Evolutionary conservation across 2,329 filamentous ascomycete species (phyloP), one percentile per base, ranked within the genome.

Genomic region (Paracamarosporium sp.): DNA sequence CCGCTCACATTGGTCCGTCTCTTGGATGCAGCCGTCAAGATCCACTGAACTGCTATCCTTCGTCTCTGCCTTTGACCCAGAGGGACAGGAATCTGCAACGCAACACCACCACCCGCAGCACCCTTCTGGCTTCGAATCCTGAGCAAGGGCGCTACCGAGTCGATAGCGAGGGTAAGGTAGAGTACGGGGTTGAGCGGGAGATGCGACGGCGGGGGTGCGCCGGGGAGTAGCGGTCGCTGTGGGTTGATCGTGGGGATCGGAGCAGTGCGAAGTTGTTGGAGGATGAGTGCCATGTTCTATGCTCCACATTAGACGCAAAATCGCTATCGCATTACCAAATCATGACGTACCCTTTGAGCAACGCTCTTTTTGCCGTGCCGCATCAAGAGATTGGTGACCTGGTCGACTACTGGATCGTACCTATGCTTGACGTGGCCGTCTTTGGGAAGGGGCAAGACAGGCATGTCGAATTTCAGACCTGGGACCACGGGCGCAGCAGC

Each of bases 381-480:
- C 94, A 98, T 99, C 62, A 99, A 79, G 66, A 97, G 83, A 74
- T 93, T 93, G 17, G 93, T 97, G 68, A 98, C 84, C 80, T 97
- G 95, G 64, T 90, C 83, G 46, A 98, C 82, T 7, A 97, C 84
- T 1, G 91, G 87, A 73, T 97, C 90, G 74, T 98, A 96, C 70
- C 95, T 87, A 73, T 91, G 83, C 77, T 93, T 90, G 68, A 94
- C 80, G 78, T 91, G 84, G 56, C 83, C 78, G 27, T 83, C 80
- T 55, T 85, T 83, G 9, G 89, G 85, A 51, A 93, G 81, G 6
- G 90, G 87, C 55, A 88, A 79, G 33, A 82, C 80, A 1, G 93
- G 93, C 61, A 92, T 80, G 4, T 86, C 87, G 70, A 92, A 97
- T 73, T 94, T 96, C 74, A 91, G 83, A n/a, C 91, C 90, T 30